Conservation (phyloP, 768 basidiomycete species). For the Naganishia kalamii region DNA sequence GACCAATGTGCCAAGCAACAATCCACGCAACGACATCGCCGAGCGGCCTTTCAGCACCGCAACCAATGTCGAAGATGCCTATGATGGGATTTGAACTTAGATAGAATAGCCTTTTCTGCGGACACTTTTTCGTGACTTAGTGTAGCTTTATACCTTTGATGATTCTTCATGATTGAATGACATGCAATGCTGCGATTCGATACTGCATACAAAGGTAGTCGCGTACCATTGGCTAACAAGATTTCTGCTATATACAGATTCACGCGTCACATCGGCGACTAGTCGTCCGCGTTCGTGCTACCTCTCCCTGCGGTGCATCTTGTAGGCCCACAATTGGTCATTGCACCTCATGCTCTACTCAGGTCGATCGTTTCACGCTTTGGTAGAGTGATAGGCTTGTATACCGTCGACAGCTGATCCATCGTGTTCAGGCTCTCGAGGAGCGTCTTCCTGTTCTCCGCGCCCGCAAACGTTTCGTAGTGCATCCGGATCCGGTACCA, state of each 20-base stretch:
- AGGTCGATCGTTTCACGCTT: no score
- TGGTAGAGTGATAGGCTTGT: no score
- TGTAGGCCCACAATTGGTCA: no score
- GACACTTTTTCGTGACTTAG: neutral
- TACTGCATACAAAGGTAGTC: neutral
- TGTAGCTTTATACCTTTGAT: neutral
- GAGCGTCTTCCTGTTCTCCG: neutral
- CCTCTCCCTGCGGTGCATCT: no score
- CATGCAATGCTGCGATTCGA: neutral
- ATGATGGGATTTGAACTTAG: slow-evolving; percentile 3
- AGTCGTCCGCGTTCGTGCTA: no score
- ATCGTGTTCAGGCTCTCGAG: neutral
- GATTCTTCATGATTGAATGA: neutral
- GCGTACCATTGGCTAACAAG: no score
- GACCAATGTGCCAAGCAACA: neutral
- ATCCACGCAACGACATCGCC: neutral
- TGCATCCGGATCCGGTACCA: neutral
- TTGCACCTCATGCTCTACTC: no score
- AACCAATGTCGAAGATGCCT: slow-evolving; percentile 2
- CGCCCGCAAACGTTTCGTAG: neutral
- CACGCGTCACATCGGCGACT: no score
- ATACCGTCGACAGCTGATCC: no score
- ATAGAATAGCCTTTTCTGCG: neutral
- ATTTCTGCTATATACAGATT: no score
- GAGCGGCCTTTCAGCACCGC: neutral